Evolutionary conservation across 2,329 filamentous ascomycete genomes (phyloP).

Genomic region (Hortaea sp.): DNA sequence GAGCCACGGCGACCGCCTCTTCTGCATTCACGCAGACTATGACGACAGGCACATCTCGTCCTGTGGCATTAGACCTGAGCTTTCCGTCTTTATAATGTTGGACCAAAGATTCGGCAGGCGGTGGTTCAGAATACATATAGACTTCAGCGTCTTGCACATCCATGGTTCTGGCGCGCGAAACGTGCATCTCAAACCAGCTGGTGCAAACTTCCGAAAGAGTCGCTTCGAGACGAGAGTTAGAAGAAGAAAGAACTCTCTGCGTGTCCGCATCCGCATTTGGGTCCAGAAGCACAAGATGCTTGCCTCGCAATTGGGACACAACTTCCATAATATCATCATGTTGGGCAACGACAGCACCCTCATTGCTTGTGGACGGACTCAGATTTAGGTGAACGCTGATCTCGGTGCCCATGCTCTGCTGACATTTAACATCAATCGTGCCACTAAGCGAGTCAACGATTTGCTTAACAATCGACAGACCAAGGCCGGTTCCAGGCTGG

Average conservation of each 20-base stretch:
- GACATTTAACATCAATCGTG: constrained; percentile 45
- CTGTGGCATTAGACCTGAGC: not conserved
- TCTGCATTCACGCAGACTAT: constrained; percentile 28
- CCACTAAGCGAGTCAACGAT: constrained; percentile 39
- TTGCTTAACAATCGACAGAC: constrained; percentile 25
- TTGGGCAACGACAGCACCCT: not conserved
- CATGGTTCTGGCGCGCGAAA: constrained; percentile 5
- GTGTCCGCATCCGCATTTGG: not conserved
- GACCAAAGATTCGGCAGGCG: constrained; percentile 11
- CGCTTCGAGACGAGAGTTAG: constrained; percentile 10
- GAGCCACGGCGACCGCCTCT: constrained; percentile 15
- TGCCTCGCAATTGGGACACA: not conserved
- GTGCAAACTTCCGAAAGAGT: constrained; percentile 12
- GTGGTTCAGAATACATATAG: constrained; percentile 16
- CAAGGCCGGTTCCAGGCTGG: constrained; percentile 25
- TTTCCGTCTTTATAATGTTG: constrained; percentile 1
- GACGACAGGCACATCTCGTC: constrained; percentile 18
- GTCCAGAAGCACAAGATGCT: constrained; percentile 14
- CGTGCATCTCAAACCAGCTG: constrained; percentile 15
- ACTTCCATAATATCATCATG: not conserved
- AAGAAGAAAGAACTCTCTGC: constrained; percentile 4
- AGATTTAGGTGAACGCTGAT: constrained; percentile 10
- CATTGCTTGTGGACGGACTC: not conserved
- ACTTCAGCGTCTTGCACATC: constrained; percentile 11
- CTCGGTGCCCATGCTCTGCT: constrained; percentile 29